These are phyloP conservation scores for Microcera coccophila DNA, from an alignment of 2,329 filamentous ascomycete genomes.

Conservation along the genomic window DNA sequence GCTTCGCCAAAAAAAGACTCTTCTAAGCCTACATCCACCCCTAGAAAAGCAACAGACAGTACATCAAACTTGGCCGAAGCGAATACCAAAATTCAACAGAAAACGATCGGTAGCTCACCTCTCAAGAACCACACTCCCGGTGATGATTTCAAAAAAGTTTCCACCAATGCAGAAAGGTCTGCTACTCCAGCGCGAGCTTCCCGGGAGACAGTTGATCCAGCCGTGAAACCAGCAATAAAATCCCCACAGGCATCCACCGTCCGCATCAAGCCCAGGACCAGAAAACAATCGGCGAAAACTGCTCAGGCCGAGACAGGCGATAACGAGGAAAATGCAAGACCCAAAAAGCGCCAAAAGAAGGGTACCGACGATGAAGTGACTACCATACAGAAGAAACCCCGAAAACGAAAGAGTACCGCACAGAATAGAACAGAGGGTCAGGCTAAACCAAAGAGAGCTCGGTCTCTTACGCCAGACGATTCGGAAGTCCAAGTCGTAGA, in stretches of 20 bases:
- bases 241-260: conserved; percentile 7
- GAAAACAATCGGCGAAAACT: conserved; percentile 11
- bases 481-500: conserved; percentile 62
- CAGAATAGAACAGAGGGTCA: conserved; percentile 24
- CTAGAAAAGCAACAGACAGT: no score
- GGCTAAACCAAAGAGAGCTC: conserved; percentile 33
- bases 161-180: conserved; percentile 13
- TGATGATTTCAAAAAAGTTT: no score
- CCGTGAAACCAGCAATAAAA: conserved; percentile 8
- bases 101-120: no score
- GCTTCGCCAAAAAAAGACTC: no score
- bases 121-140: no score
- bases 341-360: conserved; percentile 34
- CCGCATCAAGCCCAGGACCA: conserved; percentile 17
- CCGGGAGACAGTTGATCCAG: conserved; percentile 8
- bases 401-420: conserved; percentile 27
- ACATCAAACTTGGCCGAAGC: no score
- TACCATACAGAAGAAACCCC: conserved; percentile 17
- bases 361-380: conserved; percentile 19
- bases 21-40: no score
- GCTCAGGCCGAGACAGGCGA: conserved; percentile 13
- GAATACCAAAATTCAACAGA: no score
- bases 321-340: conserved; percentile 18
- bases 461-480: conserved; percentile 58
- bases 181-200: conserved; percentile 10